Base-by-base conservation (phyloP, 1,139 yeast species). In the Kluyveromyces sp. region DNA sequence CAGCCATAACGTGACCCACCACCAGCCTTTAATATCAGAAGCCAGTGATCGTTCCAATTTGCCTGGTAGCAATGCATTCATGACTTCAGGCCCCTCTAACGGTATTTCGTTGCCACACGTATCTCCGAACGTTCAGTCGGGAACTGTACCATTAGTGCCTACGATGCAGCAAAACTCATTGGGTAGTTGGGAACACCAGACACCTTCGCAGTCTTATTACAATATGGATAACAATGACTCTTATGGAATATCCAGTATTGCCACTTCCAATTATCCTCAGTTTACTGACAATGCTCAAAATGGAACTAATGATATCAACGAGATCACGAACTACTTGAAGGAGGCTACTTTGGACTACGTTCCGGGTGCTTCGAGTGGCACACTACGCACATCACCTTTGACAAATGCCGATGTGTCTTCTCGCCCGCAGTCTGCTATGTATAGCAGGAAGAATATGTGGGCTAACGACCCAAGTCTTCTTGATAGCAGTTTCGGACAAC, bases 291-390 rank as follows among this genome's bases (percentile, higher is more conserved):
- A 26, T 11, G 6, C 35, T 13, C 28, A 30, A 8, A 18, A 13
- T 6, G 13, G 19, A 2, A 9, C 36, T 4, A 29, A 38, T 30
- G 65, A 61, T 29, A 48, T 61, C 39, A 51, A 51, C 36, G 53
- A 53, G 18, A 43, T 61, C 17, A 54, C 64, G 2, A 51, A 47
- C n/a, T 55, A 57, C 50, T 41, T 61, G 6, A 50, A 56, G 4
- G 48, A 56, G 7, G 46, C 61, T 8, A 52, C 50, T 2, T 36
- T 59, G 11, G 47, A 49, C 18, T 59, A 56, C 35, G 16, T 41
- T 16, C 36, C 47, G 16, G 42, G 30, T 15, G 30, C 17, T 15
- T 4, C 41, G 15, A 38, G 15, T 22, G 25, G 31, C 18, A 25
- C 18, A 4, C 4, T 20, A 15, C 31, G 30, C 3, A 7, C 26